Evolutionary conservation across 192 early-diverging fungal genomes (phyloP).

Genomic region (Dissophora ornata): DNA sequence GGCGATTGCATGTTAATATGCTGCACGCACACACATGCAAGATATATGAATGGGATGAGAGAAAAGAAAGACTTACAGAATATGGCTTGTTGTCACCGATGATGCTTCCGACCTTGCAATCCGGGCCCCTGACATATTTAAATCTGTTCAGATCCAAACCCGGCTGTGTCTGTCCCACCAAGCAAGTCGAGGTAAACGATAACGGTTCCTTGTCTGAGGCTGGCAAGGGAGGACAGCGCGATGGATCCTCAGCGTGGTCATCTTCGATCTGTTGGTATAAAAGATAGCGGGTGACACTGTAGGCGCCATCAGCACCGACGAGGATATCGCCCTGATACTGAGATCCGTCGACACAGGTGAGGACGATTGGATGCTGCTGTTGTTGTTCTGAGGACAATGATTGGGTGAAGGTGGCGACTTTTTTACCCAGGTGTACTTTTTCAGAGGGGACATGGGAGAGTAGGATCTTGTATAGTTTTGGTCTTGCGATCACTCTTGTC

Average conservation of each 20-base stretch:
- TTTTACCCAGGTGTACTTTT: conserved; percentile 20
- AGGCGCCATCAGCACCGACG: conserved; percentile 35
- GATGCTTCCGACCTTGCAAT: conserved; percentile 32
- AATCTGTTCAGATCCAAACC: conserved; percentile 15
- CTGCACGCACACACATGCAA: no score
- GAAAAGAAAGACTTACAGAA: conserved; percentile 16
- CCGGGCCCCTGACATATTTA: conserved; percentile 14
- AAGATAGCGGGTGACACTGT: conserved; percentile 16
- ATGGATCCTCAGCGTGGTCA: background rate
- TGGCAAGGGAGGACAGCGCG: background rate
- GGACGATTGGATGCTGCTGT: background rate
- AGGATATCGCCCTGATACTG: conserved; percentile 21
- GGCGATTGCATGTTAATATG: background rate
- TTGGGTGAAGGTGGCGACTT: conserved; percentile 10
- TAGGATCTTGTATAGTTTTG: conserved; percentile 31
- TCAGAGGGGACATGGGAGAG: conserved; percentile 12
- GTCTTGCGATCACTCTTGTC: conserved; percentile 27
- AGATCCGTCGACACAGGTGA: conserved; percentile 19
- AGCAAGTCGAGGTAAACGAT: conserved; percentile 27
- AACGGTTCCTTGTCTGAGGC: conserved; percentile 20
- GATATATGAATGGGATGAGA: background rate
- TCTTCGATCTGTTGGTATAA: conserved; percentile 24
- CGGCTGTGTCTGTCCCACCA: conserved; percentile 26
- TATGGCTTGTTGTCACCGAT: conserved; percentile 36
- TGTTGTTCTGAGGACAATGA: background rate